phyloP scores from a whole-genome alignment of 208 protist species.

The Trypanosoma mega region DNA sequence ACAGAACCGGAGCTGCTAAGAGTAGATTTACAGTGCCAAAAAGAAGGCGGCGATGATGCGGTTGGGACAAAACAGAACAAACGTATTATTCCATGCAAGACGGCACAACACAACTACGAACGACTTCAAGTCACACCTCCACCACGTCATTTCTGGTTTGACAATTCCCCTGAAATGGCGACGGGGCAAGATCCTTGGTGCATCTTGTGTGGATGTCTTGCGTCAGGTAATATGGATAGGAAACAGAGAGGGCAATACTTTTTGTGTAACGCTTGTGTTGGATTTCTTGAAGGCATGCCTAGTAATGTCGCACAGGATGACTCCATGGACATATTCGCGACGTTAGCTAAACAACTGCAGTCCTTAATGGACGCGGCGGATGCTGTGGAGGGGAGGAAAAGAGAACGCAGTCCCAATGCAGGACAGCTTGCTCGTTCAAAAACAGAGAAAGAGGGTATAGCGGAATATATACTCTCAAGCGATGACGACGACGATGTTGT shows the following conservation, averaged over 20 bases:
- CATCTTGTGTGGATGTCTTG: conserved; percentile 13
- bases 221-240: not conserved
- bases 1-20: conserved; percentile 12
- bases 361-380: conserved; percentile 4
- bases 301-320: not conserved
- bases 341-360: conserved; percentile 14
- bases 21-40: not conserved
- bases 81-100: conserved; percentile 31
- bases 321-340: conserved; percentile 5
- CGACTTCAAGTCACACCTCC: conserved; percentile 4
- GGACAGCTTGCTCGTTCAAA: not conserved
- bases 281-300: not conserved
- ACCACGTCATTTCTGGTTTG: conserved; percentile 15
- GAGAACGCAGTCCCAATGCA: not conserved
- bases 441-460: not conserved
- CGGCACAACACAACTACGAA: conserved; percentile 25
- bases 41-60: not conserved
- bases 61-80: conserved; percentile 7
- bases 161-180: not conserved
- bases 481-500: not conserved
- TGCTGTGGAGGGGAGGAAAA: not conserved
- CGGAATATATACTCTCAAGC: not conserved
- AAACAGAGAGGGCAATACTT: not conserved
- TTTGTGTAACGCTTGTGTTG: conserved; percentile 6
- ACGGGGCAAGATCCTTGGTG: conserved; percentile 6